Conservation (phyloP, 1,284 basidiomycete species). For the Paramarasmius palmivorus region DNA sequence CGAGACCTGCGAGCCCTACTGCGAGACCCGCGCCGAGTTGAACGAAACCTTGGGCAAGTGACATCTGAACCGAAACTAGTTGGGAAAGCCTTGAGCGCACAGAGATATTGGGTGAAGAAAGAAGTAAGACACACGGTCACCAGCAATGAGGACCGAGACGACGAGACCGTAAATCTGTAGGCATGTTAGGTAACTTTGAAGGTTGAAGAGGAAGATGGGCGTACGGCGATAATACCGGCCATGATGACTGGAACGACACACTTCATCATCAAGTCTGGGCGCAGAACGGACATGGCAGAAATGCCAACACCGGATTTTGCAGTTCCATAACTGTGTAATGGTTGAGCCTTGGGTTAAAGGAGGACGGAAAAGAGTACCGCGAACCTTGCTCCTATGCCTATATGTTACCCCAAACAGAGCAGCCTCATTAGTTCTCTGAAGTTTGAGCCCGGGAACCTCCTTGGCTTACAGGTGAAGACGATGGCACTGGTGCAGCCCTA, state of each 20-base stretch:
- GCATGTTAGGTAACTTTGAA: conserved; percentile 4
- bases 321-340: conserved; percentile 76
- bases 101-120: neutral
- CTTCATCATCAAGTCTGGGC: conserved; percentile 94
- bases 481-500: conserved; percentile 96
- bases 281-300: conserved; percentile 95
- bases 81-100: conserved; percentile 9
- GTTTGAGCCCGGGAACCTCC: neutral
- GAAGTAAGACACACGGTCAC: conserved; percentile 55
- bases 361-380: conserved; percentile 24
- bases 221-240: conserved; percentile 98
- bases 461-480: conserved; percentile 90
- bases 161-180: conserved; percentile 83
- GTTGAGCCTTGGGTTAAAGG: conserved; percentile 6
- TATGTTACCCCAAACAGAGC: conserved; percentile 7
- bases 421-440: conserved; percentile 2
- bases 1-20: conserved; percentile 86
- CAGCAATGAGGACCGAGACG: conserved; percentile 87
- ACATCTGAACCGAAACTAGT: conserved; percentile 53
- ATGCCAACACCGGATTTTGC: conserved; percentile 99
- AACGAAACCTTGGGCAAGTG: conserved; percentile 83
- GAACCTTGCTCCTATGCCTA: conserved; percentile 76
- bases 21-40: conserved; percentile 89
- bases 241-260: conserved; percentile 98
- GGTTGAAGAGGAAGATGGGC: conserved; percentile 27